These are phyloP conservation scores for Diversispora epigaea DNA, from an alignment of 192 early-diverging fungal genomes.

Conservation along the genomic window DNA sequence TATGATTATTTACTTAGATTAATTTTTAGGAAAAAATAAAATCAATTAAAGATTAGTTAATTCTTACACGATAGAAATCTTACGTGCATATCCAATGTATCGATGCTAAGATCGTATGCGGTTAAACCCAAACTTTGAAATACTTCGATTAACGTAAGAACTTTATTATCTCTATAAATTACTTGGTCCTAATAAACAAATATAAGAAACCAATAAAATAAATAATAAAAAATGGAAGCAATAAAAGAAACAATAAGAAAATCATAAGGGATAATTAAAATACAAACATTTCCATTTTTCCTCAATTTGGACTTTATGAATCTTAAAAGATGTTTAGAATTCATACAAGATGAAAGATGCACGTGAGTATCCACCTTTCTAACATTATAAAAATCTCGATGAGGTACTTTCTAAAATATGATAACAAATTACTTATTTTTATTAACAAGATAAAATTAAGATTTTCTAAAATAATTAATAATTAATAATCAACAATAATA, in stretches of 20 bases:
- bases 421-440: background rate
- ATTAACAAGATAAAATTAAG: background rate
- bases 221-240: background rate
- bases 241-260: too few relatives aligned
- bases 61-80: constrained; percentile 10
- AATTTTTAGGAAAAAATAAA: too few relatives aligned
- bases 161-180: constrained; percentile 80
- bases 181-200: constrained; percentile 58
- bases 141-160: constrained; percentile 79
- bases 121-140: constrained; percentile 89
- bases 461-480: background rate
- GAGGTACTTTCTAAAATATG: constrained; percentile 66
- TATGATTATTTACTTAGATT: background rate
- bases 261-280: too few relatives aligned
- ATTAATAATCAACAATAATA: background rate
- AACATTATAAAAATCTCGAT: constrained; percentile 97
- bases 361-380: constrained; percentile 98
- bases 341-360: constrained; percentile 92
- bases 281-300: constrained; percentile 64
- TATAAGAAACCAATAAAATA: background rate
- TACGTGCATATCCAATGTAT: constrained; percentile 95
- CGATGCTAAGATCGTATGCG: constrained; percentile 91
- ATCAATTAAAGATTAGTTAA: too few relatives aligned
- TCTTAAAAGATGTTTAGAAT: constrained; percentile 91
- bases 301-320: constrained; percentile 93